These are phyloP conservation scores for Ophiocordyceps australis DNA, from an alignment of 2,329 filamentous ascomycete species.

Conservation along the genomic window DNA sequence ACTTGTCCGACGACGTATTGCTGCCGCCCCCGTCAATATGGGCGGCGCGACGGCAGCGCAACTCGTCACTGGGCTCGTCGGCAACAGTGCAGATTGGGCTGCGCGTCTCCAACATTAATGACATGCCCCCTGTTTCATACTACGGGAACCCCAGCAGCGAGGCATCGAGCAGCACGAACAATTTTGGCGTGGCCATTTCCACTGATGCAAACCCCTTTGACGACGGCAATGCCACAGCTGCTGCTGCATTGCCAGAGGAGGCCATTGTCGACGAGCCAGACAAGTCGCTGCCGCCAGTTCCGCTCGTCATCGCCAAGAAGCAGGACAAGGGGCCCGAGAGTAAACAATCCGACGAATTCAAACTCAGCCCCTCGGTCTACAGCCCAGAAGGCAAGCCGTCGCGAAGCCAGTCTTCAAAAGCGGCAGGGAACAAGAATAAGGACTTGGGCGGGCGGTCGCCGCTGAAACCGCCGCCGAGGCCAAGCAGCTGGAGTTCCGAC, in stretches of 20 bases:
- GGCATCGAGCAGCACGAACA: not conserved
- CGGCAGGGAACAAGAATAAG: not conserved
- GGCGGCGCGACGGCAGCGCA: constrained; percentile 26
- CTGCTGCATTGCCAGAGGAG: too few species aligned
- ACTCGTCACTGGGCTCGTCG: constrained; percentile 44
- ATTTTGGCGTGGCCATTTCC: constrained; percentile 1
- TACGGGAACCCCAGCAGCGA: constrained; percentile 1
- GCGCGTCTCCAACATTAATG: constrained; percentile 41
- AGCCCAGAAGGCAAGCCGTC: constrained; percentile 14
- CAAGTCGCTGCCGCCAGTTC: constrained; percentile 15
- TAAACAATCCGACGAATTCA: constrained; percentile 11
- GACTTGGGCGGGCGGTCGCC: not conserved
- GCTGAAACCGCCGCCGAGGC: not conserved
- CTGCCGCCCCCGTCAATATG: constrained; percentile 26
- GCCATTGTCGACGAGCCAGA: not conserved
- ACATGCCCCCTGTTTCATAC: constrained; percentile 18
- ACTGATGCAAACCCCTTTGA: not conserved
- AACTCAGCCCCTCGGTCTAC: constrained; percentile 34
- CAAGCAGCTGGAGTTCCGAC: not conserved
- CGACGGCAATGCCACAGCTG: too few species aligned
- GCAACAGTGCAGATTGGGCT: constrained; percentile 57
- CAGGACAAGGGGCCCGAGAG: not conserved
- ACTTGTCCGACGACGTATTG: constrained; percentile 4
- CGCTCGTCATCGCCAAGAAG: constrained; percentile 4
- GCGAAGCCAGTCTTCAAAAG: too few species aligned